Percentiles rank a stretch among this genome's conserved stretches.
Conservation (phyloP, 768 basidiomycete genomes). For the Floccularia luteovirens region DNA sequence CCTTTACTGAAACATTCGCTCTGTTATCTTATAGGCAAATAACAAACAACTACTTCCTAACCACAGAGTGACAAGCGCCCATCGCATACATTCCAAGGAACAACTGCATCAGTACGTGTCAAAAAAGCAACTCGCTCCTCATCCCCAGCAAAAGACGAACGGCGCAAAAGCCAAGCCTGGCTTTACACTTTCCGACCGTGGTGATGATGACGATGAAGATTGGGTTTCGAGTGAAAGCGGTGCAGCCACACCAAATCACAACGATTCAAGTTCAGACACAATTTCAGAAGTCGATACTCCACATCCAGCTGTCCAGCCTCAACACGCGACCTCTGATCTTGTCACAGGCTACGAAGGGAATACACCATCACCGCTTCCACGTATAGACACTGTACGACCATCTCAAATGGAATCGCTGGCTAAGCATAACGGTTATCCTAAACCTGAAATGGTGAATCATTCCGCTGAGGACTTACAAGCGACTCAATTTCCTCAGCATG, state of each 20-base stretch:
- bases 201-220: constrained; percentile 47
- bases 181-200: constrained; percentile 50
- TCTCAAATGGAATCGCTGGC: constrained; percentile 27
- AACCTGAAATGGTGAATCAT: constrained; percentile 7
- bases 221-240: constrained; percentile 80
- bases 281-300: constrained; percentile 24
- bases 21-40: constrained; percentile 7
- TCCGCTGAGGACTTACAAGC: neutral
- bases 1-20: constrained; percentile 10
- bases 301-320: constrained; percentile 6
- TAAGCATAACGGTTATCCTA: no score
- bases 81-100: constrained; percentile 26
- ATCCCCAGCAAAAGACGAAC: constrained; percentile 16
- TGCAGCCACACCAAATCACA: constrained; percentile 53
- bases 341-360: neutral
- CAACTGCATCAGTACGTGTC: constrained; percentile 16
- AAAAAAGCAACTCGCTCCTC: constrained; percentile 14
- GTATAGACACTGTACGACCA: constrained; percentile 23
- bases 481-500: constrained; percentile 1
- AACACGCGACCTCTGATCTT: neutral
- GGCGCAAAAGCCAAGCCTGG: constrained; percentile 36
- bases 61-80: constrained; percentile 25
- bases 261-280: constrained; percentile 36
- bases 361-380: neutral
- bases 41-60: constrained; percentile 1